These are phyloP conservation scores for Syzygium oleosum DNA, from an alignment of 345 rosid genomes.

Conservation along the genomic window DNA sequence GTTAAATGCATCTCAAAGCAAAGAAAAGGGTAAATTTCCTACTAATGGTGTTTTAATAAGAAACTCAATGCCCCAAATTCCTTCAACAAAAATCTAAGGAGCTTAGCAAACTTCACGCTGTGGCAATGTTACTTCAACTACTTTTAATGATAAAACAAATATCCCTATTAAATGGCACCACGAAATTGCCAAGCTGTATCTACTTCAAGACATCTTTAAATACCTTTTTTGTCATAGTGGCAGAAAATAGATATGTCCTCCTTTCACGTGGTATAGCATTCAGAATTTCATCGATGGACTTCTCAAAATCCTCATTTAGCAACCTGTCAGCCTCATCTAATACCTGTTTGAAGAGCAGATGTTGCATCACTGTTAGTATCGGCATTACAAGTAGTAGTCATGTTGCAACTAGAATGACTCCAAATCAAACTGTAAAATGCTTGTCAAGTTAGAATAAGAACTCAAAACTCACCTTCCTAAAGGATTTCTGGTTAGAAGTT, in stretches of 20 bases:
- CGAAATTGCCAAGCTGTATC: background rate
- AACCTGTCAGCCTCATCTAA: slow-evolving; percentile 95
- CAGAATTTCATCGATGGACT: slow-evolving; percentile 73
- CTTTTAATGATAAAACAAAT: background rate
- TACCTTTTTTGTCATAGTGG: slow-evolving; percentile 98
- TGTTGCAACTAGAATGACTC: background rate
- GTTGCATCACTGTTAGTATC: background rate
- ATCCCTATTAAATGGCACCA: background rate
- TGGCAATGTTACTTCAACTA: background rate
- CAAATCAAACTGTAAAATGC: background rate
- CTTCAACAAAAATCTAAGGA: background rate
- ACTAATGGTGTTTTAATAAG: background rate
- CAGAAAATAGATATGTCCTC: slow-evolving; percentile 85
- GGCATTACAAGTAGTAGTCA: background rate
- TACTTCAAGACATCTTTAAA: background rate
- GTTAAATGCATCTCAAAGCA: background rate
- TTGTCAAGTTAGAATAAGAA: background rate
- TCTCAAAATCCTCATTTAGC: slow-evolving; percentile 92
- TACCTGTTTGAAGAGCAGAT: slow-evolving; percentile 39
- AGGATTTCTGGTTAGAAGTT: background rate
- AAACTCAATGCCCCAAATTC: background rate
- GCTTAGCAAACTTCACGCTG: background rate
- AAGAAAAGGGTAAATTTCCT: background rate
- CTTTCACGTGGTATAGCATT: slow-evolving; percentile 61
- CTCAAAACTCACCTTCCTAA: background rate